Evolutionary conservation across 768 basidiomycete species (phyloP), one percentile per base, ranked within the genome.

Genomic region (Suillus brevipes): DNA sequence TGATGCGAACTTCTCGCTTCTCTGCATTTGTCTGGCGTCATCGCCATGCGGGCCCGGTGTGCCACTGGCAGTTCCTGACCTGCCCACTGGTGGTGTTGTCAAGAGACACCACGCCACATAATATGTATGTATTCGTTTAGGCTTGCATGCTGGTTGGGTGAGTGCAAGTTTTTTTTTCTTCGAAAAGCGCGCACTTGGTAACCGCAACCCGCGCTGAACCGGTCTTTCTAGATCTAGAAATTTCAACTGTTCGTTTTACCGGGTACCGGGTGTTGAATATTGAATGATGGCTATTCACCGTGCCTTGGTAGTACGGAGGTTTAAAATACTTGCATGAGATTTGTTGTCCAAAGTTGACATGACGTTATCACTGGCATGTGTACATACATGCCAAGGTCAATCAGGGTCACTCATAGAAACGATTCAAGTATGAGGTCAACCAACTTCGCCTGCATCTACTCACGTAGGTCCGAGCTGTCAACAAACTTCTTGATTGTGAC

Each of bases 401-500:
- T 25, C 45, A 47, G n/a, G 45, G 45, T 53, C 10, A 38, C 14
- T 37, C 55, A 37, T 57, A 36, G 55, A 56, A 56, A 56, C 56
- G 25, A 34, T 34, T 16, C 52, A 31, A 52, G 28, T 13, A 14
- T 28, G 28, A 31, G 45, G 50, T 10, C 50, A 31, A 31, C 14
- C n/a, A 57, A 38, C 56, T 16, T 18, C 37, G 37, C 37, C 23
- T 14, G 28, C 28, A 18, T 47, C 50, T 28, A 37, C 23, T 57
- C 56, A 57, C 56, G 57, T 42, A 59, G 18, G 38, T 58, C 38
- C 38, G 25, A 59, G 58, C 28, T 42, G 40, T 59, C 57, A 40
- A 10, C 10, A 40, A 20, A 18, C 53, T n/a, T 38, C 57, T 40
- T 40, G 25, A 40, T 20, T 8, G 9, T 37, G 18, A 50, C 40